phyloP scores from a whole-genome alignment of 306 rosid species.

The Ammopiptanthus mongolicus region DNA sequence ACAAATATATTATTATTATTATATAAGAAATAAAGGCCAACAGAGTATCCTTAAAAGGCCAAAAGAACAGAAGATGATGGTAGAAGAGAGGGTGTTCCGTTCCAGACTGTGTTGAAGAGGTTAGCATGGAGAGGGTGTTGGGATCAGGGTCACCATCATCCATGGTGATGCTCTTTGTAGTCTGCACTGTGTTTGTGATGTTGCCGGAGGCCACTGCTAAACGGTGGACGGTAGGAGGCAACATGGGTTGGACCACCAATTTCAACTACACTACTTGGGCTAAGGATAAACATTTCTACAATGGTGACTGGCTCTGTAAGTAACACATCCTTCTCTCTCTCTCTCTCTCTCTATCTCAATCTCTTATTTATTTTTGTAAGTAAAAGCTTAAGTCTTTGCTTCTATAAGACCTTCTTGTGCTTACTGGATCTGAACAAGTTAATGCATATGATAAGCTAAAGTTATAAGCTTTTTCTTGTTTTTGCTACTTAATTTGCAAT shows the following conservation, averaged over 20 bases:
- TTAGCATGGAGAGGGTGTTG: constrained; percentile 21
- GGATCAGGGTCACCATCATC: constrained; percentile 8
- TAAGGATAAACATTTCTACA: constrained; percentile 67
- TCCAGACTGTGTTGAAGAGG: constrained; percentile 24
- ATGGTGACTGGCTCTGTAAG: constrained; percentile 93
- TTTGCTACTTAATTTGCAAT: not conserved
- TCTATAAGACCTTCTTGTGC: not conserved
- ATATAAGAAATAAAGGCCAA: not conserved
- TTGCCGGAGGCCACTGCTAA: constrained; percentile 58
- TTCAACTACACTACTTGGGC: constrained; percentile 82
- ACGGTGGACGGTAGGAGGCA: constrained; percentile 55
- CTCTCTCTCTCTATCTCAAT: not conserved
- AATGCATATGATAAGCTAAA: constrained; percentile 1
- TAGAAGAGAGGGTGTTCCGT: constrained; percentile 16
- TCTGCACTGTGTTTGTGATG: constrained; percentile 28
- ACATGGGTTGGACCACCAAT: constrained; percentile 64
- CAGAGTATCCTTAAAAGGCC: constrained; percentile 11
- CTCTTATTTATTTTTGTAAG: no score
- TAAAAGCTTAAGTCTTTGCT: not conserved
- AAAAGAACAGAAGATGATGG: constrained; percentile 18
- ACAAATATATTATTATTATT: not conserved
- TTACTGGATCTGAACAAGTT: constrained; percentile 44
- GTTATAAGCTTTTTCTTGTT: not conserved
- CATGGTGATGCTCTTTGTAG: constrained; percentile 30
- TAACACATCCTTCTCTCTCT: not conserved